Percentiles rank a stretch among this genome's conserved stretches.
These are phyloP conservation scores for Miscanthus lutarioriparius DNA, from an alignment of 176 grass and related monocot species.

Conservation along the genomic window DNA sequence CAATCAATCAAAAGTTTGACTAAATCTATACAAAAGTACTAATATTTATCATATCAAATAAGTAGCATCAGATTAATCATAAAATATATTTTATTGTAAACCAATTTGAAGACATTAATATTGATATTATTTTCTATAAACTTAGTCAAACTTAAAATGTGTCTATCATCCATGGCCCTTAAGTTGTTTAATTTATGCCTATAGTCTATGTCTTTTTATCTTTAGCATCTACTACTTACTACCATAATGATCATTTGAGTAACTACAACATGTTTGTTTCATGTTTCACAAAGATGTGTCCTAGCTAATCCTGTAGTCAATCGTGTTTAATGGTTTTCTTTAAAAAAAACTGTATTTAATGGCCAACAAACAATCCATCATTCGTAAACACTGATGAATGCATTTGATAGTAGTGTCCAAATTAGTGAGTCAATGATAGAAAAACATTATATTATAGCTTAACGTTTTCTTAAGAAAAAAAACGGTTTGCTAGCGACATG, in stretches of 20 bases:
- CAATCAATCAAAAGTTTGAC: too few species aligned
- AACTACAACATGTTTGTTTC: neutral
- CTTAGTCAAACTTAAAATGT: too few species aligned
- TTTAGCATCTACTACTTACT: neutral
- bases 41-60: too few species aligned
- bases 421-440: neutral
- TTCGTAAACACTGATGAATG: neutral
- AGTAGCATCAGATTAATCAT: too few species aligned
- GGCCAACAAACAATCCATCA: neutral
- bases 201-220: neutral
- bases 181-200: neutral
- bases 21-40: too few species aligned
- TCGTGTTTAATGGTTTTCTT: neutral
- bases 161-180: too few species aligned
- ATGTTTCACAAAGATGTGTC: neutral
- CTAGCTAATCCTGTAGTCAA: neutral
- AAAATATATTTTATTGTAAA: too few species aligned
- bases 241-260: neutral
- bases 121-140: too few species aligned
- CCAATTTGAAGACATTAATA: too few species aligned
- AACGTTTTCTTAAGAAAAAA: neutral
- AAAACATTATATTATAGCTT: neutral
- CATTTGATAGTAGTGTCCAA: neutral
- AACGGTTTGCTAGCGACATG: neutral
- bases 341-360: neutral